phyloP scores from a whole-genome alignment of 352 stramenopile genomes.

The Phytophthora agathidicida region DNA sequence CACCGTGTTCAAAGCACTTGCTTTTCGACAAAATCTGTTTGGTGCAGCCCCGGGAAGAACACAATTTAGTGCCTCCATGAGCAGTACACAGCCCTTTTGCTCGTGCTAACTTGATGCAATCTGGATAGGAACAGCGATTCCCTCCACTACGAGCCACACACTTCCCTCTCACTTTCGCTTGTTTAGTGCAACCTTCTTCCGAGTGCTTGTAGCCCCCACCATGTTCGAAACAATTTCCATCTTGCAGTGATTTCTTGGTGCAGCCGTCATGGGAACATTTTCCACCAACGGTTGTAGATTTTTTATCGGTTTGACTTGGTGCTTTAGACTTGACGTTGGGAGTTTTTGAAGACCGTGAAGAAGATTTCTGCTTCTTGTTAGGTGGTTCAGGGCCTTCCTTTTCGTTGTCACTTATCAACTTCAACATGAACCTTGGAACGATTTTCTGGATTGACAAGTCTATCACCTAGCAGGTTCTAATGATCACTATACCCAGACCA shows the following conservation, averaged over 20 bases:
- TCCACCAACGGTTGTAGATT: not conserved
- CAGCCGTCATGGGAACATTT: slow-evolving; percentile 8
- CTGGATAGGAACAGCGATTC: slow-evolving; percentile 22
- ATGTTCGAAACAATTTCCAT: slow-evolving; percentile 30
- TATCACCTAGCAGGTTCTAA: no score
- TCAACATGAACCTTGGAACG: no score
- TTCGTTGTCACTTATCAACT: slow-evolving; percentile 5
- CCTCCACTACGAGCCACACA: slow-evolving; percentile 35
- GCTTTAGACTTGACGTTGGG: slow-evolving; percentile 1
- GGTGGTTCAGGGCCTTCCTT: not conserved
- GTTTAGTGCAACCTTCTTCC: slow-evolving; percentile 27
- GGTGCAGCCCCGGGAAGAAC: slow-evolving; percentile 39
- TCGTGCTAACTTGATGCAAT: slow-evolving; percentile 53
- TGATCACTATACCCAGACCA: no score
- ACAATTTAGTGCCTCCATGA: slow-evolving; percentile 50
- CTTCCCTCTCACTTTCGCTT: slow-evolving; percentile 34
- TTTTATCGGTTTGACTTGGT: not conserved
- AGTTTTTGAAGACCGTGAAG: not conserved
- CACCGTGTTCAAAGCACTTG: slow-evolving; percentile 61
- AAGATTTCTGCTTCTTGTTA: not conserved
- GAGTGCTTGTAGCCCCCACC: slow-evolving; percentile 41
- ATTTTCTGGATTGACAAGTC: no score
- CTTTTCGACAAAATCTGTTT: slow-evolving; percentile 54
- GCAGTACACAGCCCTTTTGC: slow-evolving; percentile 56
- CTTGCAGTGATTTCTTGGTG: slow-evolving; percentile 17